These are phyloP conservation scores for Pneumocystis oryctolagi DNA, from an alignment of 1,139 yeast genomes.

Conservation along the genomic window DNA sequence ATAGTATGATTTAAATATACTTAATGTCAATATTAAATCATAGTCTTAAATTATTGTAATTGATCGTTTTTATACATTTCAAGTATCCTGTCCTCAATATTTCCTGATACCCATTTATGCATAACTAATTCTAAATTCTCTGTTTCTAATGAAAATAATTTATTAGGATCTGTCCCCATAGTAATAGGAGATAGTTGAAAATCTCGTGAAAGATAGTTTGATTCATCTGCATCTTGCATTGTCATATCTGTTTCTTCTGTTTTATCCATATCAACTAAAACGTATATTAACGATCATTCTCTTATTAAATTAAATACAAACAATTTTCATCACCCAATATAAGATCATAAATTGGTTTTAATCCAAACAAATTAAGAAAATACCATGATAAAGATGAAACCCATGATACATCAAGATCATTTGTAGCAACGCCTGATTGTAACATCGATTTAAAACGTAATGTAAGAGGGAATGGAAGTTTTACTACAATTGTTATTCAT, in stretches of 20 bases:
- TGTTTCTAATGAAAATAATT: slow-evolving; percentile 53
- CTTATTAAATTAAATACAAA: slow-evolving; percentile 3
- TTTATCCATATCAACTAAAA: slow-evolving; percentile 10
- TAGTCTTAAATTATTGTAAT: not conserved
- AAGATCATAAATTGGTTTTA: slow-evolving; percentile 64
- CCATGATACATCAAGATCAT: slow-evolving; percentile 78
- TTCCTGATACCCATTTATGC: slow-evolving; percentile 44
- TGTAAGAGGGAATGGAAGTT: slow-evolving; percentile 70
- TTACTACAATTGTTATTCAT: slow-evolving; percentile 29
- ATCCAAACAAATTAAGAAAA: slow-evolving; percentile 73
- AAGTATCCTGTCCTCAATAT: slow-evolving; percentile 51
- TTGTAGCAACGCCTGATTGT: slow-evolving; percentile 73
- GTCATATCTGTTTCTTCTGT: slow-evolving; percentile 12
- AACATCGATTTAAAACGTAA: slow-evolving; percentile 81
- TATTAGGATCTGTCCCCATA: slow-evolving; percentile 35
- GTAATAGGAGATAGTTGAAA: slow-evolving; percentile 24
- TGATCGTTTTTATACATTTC: slow-evolving; percentile 17
- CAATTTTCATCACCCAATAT: slow-evolving; percentile 42
- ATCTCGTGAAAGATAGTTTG: not conserved
- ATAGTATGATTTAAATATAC: not conserved
- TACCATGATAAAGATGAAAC: slow-evolving; percentile 98
- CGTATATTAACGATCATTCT: not conserved
- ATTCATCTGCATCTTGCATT: slow-evolving; percentile 21
- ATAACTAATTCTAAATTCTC: slow-evolving; percentile 57
- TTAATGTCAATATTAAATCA: not conserved